phyloP scores from a whole-genome alignment of 106 monocot species.

The Allium fistulosum region DNA sequence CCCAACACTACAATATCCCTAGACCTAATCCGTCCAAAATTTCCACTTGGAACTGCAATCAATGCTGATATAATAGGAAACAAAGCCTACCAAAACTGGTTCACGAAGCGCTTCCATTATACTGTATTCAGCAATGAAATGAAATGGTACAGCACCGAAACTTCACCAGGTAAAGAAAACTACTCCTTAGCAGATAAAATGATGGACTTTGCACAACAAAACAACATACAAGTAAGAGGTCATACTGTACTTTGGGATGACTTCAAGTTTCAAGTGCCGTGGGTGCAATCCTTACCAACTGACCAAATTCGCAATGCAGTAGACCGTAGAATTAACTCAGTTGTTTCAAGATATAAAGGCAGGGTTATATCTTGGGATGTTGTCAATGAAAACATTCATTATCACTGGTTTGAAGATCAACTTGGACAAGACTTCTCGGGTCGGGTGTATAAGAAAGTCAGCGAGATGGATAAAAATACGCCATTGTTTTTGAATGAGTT shows the following conservation, averaged over 20 bases:
- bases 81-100: slow-evolving; percentile 55
- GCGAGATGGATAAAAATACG: slow-evolving; percentile 24
- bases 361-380: slow-evolving; percentile 63
- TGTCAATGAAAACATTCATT: slow-evolving; percentile 36
- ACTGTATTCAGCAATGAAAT: slow-evolving; percentile 85
- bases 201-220: slow-evolving; percentile 37
- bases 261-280: slow-evolving; percentile 14
- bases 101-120: slow-evolving; percentile 52
- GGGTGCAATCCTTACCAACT: slow-evolving; percentile 33
- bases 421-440: slow-evolving; percentile 28
- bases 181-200: slow-evolving; percentile 52
- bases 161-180: slow-evolving; percentile 20
- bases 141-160: slow-evolving; percentile 85
- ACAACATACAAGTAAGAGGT: slow-evolving; percentile 49
- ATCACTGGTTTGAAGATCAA: slow-evolving; percentile 38
- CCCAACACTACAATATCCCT: slow-evolving; percentile 33
- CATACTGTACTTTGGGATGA: slow-evolving; percentile 86
- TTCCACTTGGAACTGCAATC: slow-evolving; percentile 57
- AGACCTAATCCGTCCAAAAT: slow-evolving; percentile 20
- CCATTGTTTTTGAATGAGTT: slow-evolving; percentile 75
- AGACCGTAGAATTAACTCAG: slow-evolving; percentile 21
- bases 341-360: slow-evolving; percentile 47
- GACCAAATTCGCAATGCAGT: slow-evolving; percentile 30
- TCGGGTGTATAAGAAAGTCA: slow-evolving; percentile 17
- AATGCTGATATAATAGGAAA: slow-evolving; percentile 29